These are phyloP conservation scores for Amanita phalloides DNA, from an alignment of 768 basidiomycete species.

Conservation along the genomic window DNA sequence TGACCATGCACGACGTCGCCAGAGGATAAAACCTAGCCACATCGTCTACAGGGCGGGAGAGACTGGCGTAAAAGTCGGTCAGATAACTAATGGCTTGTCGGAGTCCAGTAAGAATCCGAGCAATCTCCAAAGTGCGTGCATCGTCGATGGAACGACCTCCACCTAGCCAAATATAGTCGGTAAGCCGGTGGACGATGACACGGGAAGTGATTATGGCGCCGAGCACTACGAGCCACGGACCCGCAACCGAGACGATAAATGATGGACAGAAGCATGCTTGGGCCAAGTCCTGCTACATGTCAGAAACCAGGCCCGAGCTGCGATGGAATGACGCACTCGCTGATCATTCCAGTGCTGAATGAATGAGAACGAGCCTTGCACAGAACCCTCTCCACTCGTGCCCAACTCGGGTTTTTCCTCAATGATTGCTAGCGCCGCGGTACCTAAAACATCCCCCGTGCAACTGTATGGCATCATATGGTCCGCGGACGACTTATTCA, in stretches of 20 bases:
- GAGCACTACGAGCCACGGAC: conserved; percentile 8
- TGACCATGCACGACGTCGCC: not conserved
- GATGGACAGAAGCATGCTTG: conserved; percentile 7
- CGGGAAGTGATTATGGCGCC: conserved; percentile 9
- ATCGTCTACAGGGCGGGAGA: not conserved
- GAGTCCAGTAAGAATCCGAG: not conserved
- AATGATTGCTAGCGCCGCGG: not conserved
- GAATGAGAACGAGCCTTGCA: not conserved
- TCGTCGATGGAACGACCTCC: not conserved
- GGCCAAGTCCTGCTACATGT: not conserved
- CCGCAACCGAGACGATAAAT: conserved; percentile 8
- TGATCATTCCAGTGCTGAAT: not conserved
- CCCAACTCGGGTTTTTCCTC: not conserved
- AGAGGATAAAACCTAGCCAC: not conserved
- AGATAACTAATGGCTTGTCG: not conserved
- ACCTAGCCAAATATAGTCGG: conserved; percentile 10
- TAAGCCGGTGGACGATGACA: conserved; percentile 8
- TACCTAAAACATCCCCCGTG: not conserved
- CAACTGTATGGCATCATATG: not conserved
- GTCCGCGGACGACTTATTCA: not conserved
- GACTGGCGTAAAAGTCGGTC: not conserved
- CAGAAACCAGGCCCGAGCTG: not conserved
- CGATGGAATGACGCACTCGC: not conserved
- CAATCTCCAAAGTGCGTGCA: not conserved
- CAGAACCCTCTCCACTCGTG: not conserved